Evolutionary conservation across 1,284 basidiomycete genomes (phyloP), one percentile per base, ranked within the genome.

Genomic region (Pyrrhoderma lamaoense): DNA sequence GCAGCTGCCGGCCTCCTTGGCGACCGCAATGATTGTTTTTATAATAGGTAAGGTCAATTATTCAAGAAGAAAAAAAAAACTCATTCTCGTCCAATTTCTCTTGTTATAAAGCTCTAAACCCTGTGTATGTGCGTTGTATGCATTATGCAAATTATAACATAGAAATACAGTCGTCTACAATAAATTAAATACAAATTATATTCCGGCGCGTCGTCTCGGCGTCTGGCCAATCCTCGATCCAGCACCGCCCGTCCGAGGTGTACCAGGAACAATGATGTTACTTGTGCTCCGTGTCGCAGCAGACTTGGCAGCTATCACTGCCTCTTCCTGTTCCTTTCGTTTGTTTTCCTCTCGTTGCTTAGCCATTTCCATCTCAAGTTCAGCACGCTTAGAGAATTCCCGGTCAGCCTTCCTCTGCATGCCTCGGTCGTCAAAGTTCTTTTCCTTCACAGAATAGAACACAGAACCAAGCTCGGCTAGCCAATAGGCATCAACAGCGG

Each of bases 401-500:
- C 85, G 78, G 63, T 93, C 89, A 14, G 87, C 81, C 59, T 80
- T 78, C 11, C 81, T 77, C 45, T 85, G 72, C 53, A 77, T 80
- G 5, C 86, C 82, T 31, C 85, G 73, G 57, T 91, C 87, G 63
- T 93, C 91, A 64, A 96, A 95, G 71, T 91, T 91, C 73, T 94
- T 92, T 71, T 96, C 92, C 62, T 91, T 85, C 52, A 94, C 91
- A 25, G 90, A 93, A 71, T 90, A 97, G 75, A 95, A 96, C 14
- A 95, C 90, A 46, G 91, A 89, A 55, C 93, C 92, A 47, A 94
- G 77, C 57, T 95, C 90, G 60, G 92, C 92, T 31, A 97, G 78
- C 93, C 94, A 97, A 67, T 93, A 92, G 2, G 93, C 85, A 63
- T 97, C 92, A 51, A 97, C 89, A 0, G 93, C 85, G 1, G 94